phyloP scores from a whole-genome alignment of 2,329 filamentous ascomycete species.

The Colletotrichum musae region DNA sequence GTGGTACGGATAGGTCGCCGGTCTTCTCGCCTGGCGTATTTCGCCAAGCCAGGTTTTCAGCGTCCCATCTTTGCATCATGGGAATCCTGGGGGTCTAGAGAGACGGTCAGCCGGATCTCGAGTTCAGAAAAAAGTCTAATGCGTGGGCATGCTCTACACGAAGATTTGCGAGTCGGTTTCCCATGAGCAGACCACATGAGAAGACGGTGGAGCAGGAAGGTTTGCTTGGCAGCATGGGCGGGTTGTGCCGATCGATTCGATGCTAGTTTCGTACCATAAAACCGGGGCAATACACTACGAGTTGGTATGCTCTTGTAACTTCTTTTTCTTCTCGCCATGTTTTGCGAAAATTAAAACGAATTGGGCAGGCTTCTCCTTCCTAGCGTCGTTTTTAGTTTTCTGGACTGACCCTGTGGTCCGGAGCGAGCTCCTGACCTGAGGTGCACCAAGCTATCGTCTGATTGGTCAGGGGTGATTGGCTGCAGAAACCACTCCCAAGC shows the following conservation, averaged over 20 bases:
- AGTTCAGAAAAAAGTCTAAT: no score
- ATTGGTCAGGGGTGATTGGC: slow-evolving; percentile 8
- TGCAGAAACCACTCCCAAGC: slow-evolving; percentile 4
- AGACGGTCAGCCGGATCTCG: no score
- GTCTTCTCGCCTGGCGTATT: no score
- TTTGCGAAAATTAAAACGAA: slow-evolving; percentile 1
- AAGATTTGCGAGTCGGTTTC: neutral
- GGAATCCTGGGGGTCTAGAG: no score
- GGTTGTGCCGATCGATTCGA: slow-evolving; percentile 24
- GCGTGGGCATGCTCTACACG: no score
- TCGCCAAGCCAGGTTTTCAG: no score
- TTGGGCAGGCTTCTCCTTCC: neutral
- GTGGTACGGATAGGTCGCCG: no score
- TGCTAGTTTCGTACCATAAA: neutral
- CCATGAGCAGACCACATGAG: neutral
- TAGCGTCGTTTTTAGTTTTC: neutral
- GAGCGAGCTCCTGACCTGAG: slow-evolving; percentile 22
- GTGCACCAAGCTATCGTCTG: neutral
- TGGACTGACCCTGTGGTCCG: slow-evolving; percentile 5
- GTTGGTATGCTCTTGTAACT: neutral
- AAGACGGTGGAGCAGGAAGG: slow-evolving; percentile 1
- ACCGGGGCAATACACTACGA: neutral
- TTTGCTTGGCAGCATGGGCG: slow-evolving; percentile 10
- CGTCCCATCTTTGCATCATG: no score
- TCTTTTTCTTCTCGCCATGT: neutral